Evolutionary conservation across 2,329 filamentous ascomycete genomes (phyloP).

Genomic region (Lasiodiplodia sp.): DNA sequence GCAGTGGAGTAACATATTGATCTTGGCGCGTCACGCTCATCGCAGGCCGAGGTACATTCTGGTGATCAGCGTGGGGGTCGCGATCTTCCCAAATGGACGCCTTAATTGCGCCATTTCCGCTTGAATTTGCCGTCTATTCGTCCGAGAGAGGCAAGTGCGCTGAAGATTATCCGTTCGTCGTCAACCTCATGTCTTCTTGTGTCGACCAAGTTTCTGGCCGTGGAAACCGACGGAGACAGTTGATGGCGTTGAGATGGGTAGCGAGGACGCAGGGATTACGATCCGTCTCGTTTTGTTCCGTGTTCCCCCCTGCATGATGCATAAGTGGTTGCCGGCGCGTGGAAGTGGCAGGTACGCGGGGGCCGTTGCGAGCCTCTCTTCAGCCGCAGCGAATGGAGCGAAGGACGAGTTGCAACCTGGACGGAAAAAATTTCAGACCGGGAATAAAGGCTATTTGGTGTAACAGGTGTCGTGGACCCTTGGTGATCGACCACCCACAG

Average conservation of each 20-base stretch:
- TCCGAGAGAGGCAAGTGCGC: constrained; percentile 2
- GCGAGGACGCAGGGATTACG: neutral
- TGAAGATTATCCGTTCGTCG: neutral
- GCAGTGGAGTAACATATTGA: neutral
- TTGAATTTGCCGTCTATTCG: constrained; percentile 4
- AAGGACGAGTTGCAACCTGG: neutral
- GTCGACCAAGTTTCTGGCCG: neutral
- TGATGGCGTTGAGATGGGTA: neutral
- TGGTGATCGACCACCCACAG: neutral
- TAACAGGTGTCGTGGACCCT: neutral
- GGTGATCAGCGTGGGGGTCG: constrained; percentile 9
- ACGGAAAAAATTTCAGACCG: neutral
- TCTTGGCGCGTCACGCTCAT: neutral
- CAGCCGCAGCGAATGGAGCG: neutral
- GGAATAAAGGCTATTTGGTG: neutral
- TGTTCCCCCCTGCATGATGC: neutral
- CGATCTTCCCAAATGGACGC: neutral
- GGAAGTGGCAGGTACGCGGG: neutral
- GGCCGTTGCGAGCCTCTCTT: neutral
- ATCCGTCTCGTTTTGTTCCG: neutral
- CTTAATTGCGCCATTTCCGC: neutral
- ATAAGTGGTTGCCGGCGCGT: constrained; percentile 2
- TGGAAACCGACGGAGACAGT: no score
- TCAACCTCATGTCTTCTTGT: neutral
- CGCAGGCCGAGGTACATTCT: neutral